phyloP scores from a whole-genome alignment of 2,329 filamentous ascomycete species.

The Apiospora koreana region DNA sequence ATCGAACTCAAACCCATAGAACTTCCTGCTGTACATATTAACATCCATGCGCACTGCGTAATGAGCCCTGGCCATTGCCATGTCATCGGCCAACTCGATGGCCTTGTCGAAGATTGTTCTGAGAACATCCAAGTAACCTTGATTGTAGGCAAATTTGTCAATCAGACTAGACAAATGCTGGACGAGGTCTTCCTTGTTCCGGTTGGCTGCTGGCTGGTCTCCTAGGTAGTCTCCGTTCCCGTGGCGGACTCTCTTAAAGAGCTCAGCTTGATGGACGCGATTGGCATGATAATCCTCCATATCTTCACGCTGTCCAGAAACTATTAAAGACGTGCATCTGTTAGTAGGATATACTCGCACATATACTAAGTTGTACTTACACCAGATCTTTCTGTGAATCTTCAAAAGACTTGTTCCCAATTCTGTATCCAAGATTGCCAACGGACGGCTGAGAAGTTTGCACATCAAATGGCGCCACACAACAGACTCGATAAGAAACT shows the following conservation, averaged over 20 bases:
- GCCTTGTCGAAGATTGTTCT: not conserved
- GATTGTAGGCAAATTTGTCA: no score
- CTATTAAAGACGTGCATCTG: not conserved
- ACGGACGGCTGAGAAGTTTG: not conserved
- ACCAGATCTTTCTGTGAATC: not conserved
- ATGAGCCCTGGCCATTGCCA: not conserved
- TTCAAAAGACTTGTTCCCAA: not conserved
- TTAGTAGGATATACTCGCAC: not conserved
- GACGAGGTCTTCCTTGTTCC: not conserved
- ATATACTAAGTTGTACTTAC: not conserved
- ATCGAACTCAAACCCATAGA: not conserved
- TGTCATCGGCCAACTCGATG: not conserved
- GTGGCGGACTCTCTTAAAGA: not conserved
- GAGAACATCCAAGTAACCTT: not conserved
- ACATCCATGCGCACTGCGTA: not conserved
- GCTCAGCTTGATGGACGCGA: not conserved
- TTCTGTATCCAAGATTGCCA: not conserved
- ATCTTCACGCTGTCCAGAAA: accelerated
- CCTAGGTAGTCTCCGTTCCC: not conserved
- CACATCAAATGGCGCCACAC: not conserved
- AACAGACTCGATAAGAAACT: not conserved
- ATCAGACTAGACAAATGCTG: not conserved
- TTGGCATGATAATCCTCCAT: not conserved
- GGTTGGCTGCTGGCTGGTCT: not conserved
- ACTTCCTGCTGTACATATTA: not conserved